These are phyloP conservation scores for Suillus tomentosus DNA, from an alignment of 768 basidiomycete species.

Conservation along the genomic window DNA sequence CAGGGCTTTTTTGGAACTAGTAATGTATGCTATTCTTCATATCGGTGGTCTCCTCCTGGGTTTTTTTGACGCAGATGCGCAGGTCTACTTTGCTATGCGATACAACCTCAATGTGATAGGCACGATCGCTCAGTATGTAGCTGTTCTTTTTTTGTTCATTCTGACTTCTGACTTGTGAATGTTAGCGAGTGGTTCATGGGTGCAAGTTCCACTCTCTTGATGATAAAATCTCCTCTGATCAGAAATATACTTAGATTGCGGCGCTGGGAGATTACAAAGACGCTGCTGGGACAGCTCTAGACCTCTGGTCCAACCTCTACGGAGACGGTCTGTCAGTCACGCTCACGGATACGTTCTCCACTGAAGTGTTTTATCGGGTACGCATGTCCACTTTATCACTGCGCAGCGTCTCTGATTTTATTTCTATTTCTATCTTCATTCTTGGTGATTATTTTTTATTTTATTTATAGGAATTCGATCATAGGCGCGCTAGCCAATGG, in stretches of 20 bases:
- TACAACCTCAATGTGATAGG: slow-evolving; percentile 69
- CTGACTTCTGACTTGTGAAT: slow-evolving; percentile 6
- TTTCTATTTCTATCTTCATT: background rate
- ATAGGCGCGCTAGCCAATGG: slow-evolving; percentile 70
- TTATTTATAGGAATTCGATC: slow-evolving; percentile 44
- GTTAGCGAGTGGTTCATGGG: slow-evolving; percentile 93
- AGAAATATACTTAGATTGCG: slow-evolving; percentile 54
- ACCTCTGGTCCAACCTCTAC: slow-evolving; percentile 85
- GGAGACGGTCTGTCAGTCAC: slow-evolving; percentile 61
- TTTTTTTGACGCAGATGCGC: slow-evolving; percentile 11
- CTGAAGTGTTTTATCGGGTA: slow-evolving; percentile 81
- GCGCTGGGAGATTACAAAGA: slow-evolving; percentile 82
- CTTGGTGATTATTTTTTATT: too few relatives aligned
- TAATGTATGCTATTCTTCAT: slow-evolving; percentile 55
- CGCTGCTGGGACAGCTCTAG: slow-evolving; percentile 72
- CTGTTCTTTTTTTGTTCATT: slow-evolving; percentile 7
- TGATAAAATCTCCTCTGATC: background rate
- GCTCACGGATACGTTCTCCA: slow-evolving; percentile 95
- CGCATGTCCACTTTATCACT: slow-evolving; percentile 8
- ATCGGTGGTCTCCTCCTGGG: slow-evolving; percentile 19
- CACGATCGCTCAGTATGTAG: slow-evolving; percentile 81
- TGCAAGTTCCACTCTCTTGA: slow-evolving; percentile 40
- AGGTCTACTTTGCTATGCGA: slow-evolving; percentile 87
- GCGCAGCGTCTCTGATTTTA: background rate
- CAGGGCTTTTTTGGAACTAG: slow-evolving; percentile 72